Conservation (phyloP, 192 early-diverging fungal genomes). For the Coemansia sp. region DNA sequence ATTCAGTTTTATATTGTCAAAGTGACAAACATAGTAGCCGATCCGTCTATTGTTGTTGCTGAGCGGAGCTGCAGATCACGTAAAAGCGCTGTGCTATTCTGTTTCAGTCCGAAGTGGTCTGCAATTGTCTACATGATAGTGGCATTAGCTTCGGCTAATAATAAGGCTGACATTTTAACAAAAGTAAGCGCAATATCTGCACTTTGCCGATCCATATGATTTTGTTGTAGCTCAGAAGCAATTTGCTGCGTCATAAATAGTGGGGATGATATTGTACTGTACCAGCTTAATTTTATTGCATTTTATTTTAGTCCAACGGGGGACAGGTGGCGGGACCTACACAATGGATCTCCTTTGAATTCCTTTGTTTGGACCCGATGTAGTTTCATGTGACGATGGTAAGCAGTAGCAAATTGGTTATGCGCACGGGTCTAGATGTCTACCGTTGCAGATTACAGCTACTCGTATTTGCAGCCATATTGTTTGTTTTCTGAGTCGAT, state of each 20-base stretch:
- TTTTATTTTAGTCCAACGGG: neutral
- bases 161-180: neutral
- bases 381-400: neutral
- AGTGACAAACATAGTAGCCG: neutral
- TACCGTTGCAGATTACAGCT: neutral
- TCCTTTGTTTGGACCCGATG: neutral
- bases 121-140: neutral
- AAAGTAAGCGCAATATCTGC: neutral
- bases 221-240: neutral
- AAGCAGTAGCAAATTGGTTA: constrained; percentile 4
- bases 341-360: neutral
- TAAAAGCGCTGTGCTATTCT: neutral
- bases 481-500: neutral
- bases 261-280: neutral
- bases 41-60: neutral
- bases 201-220: neutral
- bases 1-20: neutral
- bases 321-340: neutral
- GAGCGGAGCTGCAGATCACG: neutral
- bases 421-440: neutral
- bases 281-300: neutral
- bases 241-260: neutral
- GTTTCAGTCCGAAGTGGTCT: neutral
- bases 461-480: neutral
- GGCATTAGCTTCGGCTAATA: neutral